Base-by-base conservation (phyloP, 2,329 filamentous ascomycete species). In the Talaromyces sp. region DNA sequence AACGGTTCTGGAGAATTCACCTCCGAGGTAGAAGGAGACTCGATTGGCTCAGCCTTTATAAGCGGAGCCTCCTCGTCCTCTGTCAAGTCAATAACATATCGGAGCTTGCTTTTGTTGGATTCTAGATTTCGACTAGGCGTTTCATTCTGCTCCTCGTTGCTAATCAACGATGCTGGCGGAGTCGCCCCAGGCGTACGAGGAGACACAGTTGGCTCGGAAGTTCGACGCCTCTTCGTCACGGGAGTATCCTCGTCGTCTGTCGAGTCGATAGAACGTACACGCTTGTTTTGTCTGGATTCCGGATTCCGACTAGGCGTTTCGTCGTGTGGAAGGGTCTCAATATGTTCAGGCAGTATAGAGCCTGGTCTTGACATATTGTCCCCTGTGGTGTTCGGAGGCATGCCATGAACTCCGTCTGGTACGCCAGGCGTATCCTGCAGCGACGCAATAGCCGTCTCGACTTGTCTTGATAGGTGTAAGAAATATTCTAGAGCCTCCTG, bases 401-500 rank as follows among this genome's bases (percentile, higher is more conserved):
- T 19, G 44, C 9, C 5, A 36, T 36, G 17, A 5, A 17, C 36
- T 39, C 36, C 17, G 36, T 15, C 17, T 39, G 17, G 3, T n/a
- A 7, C 36, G 13, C 2, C 4, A n/a, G 36, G 7, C 7, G 44
- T 25, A 22, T 19, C 25, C 10, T 13, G 2, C 25, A 11, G n/a
- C 19, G 22, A 22, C 2, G 11, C 25, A 27, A 10, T 51, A 27
- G 59, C 55, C 30, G 36, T 66, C 58, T 70, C 67, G 58, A 73
- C 68, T 52, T 65, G 63, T 25, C 65, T 66, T 62, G 65, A 68
- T 55, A 78, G 69, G 57, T 76, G 73, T 0, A 69, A 71, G 59
- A 72, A 78, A n/a, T 75, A 70, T 73, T 75, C 77, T 11, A 74
- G 68, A 62, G 74, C 75, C 30, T 76, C 76, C 3, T 70, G 71